Conservation (phyloP, 2,329 filamentous ascomycete species). For the Trichoderma guizhouense region DNA sequence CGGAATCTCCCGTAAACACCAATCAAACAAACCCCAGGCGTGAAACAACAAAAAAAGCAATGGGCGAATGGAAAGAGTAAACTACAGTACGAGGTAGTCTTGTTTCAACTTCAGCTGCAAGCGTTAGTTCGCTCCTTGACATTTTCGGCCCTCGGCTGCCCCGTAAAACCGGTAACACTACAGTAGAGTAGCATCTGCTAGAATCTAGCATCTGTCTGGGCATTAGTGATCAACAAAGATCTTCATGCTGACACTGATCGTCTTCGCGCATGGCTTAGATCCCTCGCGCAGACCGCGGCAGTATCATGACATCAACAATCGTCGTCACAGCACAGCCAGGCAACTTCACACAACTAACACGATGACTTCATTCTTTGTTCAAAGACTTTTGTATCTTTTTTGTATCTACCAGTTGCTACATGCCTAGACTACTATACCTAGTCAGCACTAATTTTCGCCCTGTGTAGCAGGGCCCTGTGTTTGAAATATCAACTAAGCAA, state of each 20-base stretch:
- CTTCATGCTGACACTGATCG: constrained; percentile 6
- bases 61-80: background rate
- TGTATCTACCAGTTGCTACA: constrained; percentile 5
- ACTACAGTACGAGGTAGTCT: background rate
- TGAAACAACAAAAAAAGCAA: background rate
- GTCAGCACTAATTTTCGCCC: constrained; percentile 1
- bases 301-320: background rate
- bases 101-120: constrained; percentile 12
- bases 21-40: background rate
- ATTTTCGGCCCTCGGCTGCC: background rate
- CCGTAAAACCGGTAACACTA: constrained; percentile 3
- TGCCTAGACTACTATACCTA: background rate
- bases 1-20: background rate
- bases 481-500: constrained; percentile 12
- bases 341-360: background rate
- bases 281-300: background rate
- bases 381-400: background rate
- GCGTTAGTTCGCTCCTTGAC: background rate
- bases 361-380: background rate
- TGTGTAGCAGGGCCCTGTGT: background rate
- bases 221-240: constrained; percentile 12
- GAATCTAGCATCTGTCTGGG: background rate
- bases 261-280: background rate
- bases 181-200: constrained; percentile 9
- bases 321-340: background rate